Evolutionary conservation across 2,329 filamentous ascomycete species (phyloP).

Genomic region (Phialocephala sp.): DNA sequence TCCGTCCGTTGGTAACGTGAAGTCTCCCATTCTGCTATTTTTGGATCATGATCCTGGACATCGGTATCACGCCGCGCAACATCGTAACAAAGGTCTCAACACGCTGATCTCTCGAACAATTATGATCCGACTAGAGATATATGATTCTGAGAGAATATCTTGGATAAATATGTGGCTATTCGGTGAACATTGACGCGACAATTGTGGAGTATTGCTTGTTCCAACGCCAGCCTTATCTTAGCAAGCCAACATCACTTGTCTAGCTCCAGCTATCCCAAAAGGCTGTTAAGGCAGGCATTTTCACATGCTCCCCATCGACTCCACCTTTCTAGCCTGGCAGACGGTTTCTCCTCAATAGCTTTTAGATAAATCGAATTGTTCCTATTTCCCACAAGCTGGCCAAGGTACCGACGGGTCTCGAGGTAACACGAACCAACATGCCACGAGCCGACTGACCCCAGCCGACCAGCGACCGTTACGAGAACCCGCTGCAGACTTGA

Average conservation of each 20-base stretch:
- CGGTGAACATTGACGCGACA: background rate
- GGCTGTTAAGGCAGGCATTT: conserved; percentile 14
- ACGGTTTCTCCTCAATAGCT: background rate
- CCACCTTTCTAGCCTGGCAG: conserved; percentile 8
- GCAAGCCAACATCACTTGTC: conserved; percentile 4
- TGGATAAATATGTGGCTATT: background rate
- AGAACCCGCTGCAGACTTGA: background rate
- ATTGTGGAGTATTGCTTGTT: background rate
- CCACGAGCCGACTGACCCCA: background rate
- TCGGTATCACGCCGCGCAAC: background rate
- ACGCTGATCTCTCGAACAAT: conserved; percentile 1
- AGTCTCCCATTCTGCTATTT: background rate
- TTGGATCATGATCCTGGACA: background rate
- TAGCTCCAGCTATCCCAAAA: conserved; percentile 3
- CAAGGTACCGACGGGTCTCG: conserved; percentile 5
- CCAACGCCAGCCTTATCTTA: background rate
- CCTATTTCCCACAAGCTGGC: background rate
- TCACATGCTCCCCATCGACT: conserved; percentile 17
- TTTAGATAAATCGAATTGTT: background rate
- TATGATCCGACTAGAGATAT: background rate
- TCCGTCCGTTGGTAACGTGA: conserved; percentile 2
- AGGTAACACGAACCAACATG: conserved; percentile 3
- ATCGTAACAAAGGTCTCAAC: background rate
- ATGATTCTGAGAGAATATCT: background rate
- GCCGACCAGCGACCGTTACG: background rate